Conservation (phyloP, 1,284 basidiomycete species). For the Moniliella sp. region DNA sequence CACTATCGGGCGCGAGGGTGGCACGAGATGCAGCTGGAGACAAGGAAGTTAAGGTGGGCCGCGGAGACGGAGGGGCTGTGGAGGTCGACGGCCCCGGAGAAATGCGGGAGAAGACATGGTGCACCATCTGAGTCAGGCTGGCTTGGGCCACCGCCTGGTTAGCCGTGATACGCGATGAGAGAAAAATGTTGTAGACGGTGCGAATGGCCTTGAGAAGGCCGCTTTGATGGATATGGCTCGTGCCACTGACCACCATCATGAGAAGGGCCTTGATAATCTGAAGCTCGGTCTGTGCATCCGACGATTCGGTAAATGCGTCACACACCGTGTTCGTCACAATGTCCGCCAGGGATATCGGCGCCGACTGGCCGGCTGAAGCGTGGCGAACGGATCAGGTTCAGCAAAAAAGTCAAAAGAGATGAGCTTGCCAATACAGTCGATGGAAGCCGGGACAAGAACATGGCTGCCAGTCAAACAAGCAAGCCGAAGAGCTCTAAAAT, state of each 20-base stretch:
- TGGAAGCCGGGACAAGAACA: constrained; percentile 17
- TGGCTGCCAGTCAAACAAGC: constrained; percentile 23
- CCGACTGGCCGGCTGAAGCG: too few species aligned
- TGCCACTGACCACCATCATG: constrained; percentile 22
- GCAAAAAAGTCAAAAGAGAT: constrained; percentile 32
- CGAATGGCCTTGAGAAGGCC: constrained; percentile 36
- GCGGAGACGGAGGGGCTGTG: too few species aligned
- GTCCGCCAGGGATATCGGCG: too few species aligned
- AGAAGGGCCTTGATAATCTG: constrained; percentile 34
- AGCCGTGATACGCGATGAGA: constrained; percentile 21
- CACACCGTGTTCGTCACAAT: constrained; percentile 32
- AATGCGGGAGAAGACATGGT: constrained; percentile 29
- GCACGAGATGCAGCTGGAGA: too few species aligned
- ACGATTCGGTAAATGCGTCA: constrained; percentile 21
- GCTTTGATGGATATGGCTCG: constrained; percentile 26
- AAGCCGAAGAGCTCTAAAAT: constrained; percentile 30
- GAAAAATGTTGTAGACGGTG: constrained; percentile 32
- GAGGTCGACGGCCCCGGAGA: too few species aligned
- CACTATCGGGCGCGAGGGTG: too few species aligned
- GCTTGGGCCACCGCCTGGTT: constrained; percentile 32
- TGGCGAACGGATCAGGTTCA: constrained; percentile 8
- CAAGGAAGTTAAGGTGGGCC: too few species aligned
- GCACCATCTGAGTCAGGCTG: constrained; percentile 27
- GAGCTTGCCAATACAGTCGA: constrained; percentile 32
- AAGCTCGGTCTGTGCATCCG: constrained; percentile 21